phyloP scores from a whole-genome alignment of 169 alveolate genomes.

The Plasmodium relictum region DNA sequence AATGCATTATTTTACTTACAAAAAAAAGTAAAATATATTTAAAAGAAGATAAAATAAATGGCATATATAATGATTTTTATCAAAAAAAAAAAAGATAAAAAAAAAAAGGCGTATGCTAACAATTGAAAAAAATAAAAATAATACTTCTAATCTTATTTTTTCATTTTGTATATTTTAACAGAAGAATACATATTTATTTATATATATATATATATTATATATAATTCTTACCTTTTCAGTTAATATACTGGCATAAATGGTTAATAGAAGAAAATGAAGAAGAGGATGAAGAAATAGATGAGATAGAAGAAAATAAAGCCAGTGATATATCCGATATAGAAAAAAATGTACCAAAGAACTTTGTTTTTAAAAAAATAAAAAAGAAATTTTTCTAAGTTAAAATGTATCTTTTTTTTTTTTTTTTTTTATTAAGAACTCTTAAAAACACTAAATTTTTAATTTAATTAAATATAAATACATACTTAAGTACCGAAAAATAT shows the following conservation, averaged over 20 bases:
- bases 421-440: neutral
- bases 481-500: neutral
- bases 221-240: constrained; percentile 3
- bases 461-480: too few species aligned
- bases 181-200: neutral
- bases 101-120: constrained; percentile 78
- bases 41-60: constrained; percentile 18
- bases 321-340: constrained; percentile 39
- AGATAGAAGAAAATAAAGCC: constrained; percentile 11
- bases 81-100: constrained; percentile 65
- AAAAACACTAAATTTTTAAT: too few species aligned
- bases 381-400: constrained; percentile 28
- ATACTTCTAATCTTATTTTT: neutral
- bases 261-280: constrained; percentile 37
- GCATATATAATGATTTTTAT: constrained; percentile 54
- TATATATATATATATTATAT: neutral
- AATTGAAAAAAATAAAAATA: constrained; percentile 14
- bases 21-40: neutral
- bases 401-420: constrained; percentile 24
- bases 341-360: constrained; percentile 69
- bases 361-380: constrained; percentile 67
- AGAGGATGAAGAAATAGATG: constrained; percentile 19
- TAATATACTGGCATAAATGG: constrained; percentile 77
- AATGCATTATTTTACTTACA: neutral
- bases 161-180: neutral